Evolutionary conservation across 441 rosid species (phyloP).

Genomic region (Populus tomentosa): DNA sequence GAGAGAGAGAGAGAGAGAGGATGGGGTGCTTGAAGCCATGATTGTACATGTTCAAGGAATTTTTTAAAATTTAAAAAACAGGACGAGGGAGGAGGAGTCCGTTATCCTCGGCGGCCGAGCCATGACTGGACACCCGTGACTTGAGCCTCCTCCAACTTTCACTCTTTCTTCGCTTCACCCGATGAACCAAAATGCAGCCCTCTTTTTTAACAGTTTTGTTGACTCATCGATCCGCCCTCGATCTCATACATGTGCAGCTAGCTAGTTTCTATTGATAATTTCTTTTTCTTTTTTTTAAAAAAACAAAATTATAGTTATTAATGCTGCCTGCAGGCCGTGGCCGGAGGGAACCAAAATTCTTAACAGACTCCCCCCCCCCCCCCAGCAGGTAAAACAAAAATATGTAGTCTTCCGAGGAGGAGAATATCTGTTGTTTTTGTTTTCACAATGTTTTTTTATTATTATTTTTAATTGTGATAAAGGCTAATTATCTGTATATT

Average conservation of each 20-base stretch:
- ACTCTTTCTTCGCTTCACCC: neutral
- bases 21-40: too few species aligned
- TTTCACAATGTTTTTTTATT: too few species aligned
- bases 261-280: neutral
- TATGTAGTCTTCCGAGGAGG: neutral
- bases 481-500: neutral
- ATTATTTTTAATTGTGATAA: neutral
- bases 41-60: neutral
- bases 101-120: conserved; percentile 14
- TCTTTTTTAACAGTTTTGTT: neutral
- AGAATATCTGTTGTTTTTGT: neutral
- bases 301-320: too few species aligned
- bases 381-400: neutral
- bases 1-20: neutral
- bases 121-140: conserved; percentile 20
- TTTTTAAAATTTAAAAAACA: neutral
- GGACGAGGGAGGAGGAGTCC: neutral
- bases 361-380: neutral
- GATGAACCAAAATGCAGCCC: too few species aligned
- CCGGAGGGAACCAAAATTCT: too few species aligned
- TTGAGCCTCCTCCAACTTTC: neutral
- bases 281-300: too few species aligned
- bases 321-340: too few species aligned
- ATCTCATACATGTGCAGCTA: neutral
- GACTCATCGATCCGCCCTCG: neutral